Conservation (phyloP, 2,329 filamentous ascomycete genomes). For the Stagonosporopsis cucurbitacearum region DNA sequence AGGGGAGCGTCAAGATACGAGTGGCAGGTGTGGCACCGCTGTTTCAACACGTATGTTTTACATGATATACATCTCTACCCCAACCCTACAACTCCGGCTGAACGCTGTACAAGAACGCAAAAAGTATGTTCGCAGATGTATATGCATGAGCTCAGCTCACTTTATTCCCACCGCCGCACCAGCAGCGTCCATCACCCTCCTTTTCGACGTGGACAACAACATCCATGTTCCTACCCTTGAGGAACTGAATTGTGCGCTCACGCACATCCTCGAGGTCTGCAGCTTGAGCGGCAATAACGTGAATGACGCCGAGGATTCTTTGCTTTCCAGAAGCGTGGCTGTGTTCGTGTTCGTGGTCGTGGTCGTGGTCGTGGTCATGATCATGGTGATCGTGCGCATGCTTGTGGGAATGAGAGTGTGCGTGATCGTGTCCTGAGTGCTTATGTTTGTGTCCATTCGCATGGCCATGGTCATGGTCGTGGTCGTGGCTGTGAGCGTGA, state of each 20-base stretch:
- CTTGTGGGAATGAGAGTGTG: slow-evolving; percentile 35
- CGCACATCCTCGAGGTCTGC: slow-evolving; percentile 83
- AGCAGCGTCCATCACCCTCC: slow-evolving; percentile 74
- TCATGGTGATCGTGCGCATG: slow-evolving; percentile 37
- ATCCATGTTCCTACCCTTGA: slow-evolving; percentile 75
- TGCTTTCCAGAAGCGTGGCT: slow-evolving; percentile 39
- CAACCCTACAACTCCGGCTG: not conserved
- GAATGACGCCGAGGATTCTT: slow-evolving; percentile 80
- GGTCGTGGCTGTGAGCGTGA: slow-evolving; percentile 38
- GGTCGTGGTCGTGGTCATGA: slow-evolving; percentile 41
- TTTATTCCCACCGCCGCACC: slow-evolving; percentile 62
- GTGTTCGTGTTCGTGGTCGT: slow-evolving; percentile 46
- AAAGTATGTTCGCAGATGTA: not conserved
- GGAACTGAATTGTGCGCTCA: slow-evolving; percentile 74
- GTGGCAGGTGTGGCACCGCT: not conserved
- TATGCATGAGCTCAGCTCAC: slow-evolving; percentile 19
- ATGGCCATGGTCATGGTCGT: slow-evolving; percentile 40
- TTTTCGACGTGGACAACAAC: slow-evolving; percentile 87
- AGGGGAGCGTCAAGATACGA: too few relatives aligned
- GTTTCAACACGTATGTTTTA: not conserved
- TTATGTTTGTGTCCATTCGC: slow-evolving; percentile 45
- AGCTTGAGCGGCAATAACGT: slow-evolving; percentile 76
- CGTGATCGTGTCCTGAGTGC: slow-evolving; percentile 41
- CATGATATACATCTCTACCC: not conserved
- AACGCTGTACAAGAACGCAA: slow-evolving; percentile 6